Evolutionary conservation across 345 rosid genomes (phyloP).

Genomic region (Ceriops zippeliana): DNA sequence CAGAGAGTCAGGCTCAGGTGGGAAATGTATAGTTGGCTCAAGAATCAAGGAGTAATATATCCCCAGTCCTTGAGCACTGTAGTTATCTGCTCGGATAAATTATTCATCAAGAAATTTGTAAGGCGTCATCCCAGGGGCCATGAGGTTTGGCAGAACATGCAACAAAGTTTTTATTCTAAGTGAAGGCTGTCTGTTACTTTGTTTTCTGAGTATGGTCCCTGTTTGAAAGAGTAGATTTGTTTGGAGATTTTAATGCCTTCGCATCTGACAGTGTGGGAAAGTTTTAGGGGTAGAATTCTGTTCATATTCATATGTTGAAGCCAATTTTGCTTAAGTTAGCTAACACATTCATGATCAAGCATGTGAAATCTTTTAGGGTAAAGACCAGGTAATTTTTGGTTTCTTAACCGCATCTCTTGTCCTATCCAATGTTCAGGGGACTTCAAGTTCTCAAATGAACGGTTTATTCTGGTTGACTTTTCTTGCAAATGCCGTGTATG

Average conservation of each 20-base stretch:
- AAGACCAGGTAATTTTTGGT: not conserved
- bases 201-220: not conserved
- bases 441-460: too few relatives aligned
- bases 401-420: not conserved
- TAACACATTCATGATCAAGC: not conserved
- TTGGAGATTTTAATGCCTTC: too few relatives aligned
- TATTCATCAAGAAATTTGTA: constrained; percentile 42
- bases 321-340: too few relatives aligned
- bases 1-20: constrained; percentile 50
- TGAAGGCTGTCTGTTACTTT: not conserved
- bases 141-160: constrained; percentile 55
- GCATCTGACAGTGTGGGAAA: too few relatives aligned
- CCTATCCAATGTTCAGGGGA: too few relatives aligned
- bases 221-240: not conserved
- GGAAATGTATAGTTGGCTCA: constrained; percentile 70
- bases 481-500: too few relatives aligned
- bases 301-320: too few relatives aligned
- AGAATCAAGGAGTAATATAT: constrained; percentile 38
- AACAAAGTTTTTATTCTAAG: constrained; percentile 29
- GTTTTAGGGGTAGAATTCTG: too few relatives aligned
- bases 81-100: constrained; percentile 38
- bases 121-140: constrained; percentile 56
- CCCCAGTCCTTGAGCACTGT: constrained; percentile 45
- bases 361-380: not conserved
- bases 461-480: too few relatives aligned